Evolutionary conservation across 495 filamentous ascomycete species (phyloP).

Genomic region (Podospora didyma): DNA sequence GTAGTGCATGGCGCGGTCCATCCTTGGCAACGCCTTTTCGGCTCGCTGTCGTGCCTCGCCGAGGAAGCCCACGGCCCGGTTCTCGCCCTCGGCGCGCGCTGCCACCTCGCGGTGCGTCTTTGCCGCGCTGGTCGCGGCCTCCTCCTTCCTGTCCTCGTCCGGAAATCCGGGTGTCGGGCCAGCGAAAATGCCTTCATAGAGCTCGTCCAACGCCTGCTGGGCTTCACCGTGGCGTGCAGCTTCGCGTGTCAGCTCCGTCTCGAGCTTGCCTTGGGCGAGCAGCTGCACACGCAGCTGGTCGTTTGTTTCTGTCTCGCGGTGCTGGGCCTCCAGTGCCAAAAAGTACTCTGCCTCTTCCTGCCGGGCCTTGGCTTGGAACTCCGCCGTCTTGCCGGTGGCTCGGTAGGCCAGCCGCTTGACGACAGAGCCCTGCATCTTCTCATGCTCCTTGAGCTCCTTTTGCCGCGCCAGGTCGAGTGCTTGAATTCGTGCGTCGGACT

Average conservation of each 20-base stretch:
- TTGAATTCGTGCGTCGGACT: background rate
- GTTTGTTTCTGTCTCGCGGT: background rate
- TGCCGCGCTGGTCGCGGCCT: background rate
- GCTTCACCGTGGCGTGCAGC: background rate
- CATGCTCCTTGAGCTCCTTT: background rate
- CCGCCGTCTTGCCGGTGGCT: background rate
- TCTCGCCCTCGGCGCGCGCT: background rate
- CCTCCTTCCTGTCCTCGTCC: background rate
- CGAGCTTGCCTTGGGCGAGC: background rate
- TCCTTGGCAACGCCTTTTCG: background rate
- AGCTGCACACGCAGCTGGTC: background rate
- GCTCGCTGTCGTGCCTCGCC: background rate
- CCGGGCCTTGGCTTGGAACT: background rate
- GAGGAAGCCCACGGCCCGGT: background rate
- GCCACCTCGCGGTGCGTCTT: background rate
- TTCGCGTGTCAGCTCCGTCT: background rate
- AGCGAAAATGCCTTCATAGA: background rate
- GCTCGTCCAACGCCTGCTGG: background rate
- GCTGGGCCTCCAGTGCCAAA: background rate
- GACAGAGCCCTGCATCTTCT: background rate
- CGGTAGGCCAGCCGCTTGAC: background rate
- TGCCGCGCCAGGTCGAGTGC: background rate
- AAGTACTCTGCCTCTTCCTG: background rate
- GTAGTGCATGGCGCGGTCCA: background rate
- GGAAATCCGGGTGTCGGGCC: background rate